Conservation (phyloP, 179 eudicot species). For the Amaranthus tricolor region DNA sequence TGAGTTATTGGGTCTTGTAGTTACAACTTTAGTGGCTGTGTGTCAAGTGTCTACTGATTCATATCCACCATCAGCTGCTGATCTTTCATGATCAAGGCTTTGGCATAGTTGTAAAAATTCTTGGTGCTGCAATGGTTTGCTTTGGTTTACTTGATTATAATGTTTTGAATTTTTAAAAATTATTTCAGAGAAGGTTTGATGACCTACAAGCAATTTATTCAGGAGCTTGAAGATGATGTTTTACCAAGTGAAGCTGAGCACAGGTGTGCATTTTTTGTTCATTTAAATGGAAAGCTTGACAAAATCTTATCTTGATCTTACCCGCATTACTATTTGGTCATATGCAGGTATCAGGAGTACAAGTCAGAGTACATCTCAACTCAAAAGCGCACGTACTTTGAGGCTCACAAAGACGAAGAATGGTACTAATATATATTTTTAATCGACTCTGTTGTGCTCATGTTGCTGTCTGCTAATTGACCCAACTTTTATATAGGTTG, state of each 20-base stretch:
- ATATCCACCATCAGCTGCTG: no score
- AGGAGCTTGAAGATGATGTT: slow-evolving; percentile 99
- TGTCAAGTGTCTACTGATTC: no score
- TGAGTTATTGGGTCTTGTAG: no score
- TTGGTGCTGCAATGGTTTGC: no score
- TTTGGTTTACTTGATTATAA: neutral
- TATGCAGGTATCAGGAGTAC: slow-evolving; percentile 84
- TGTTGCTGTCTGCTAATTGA: slow-evolving; percentile 2
- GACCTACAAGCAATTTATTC: slow-evolving; percentile 99
- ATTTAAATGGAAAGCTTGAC: neutral
- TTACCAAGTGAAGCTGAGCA: slow-evolving; percentile 96
- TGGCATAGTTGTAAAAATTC: no score
- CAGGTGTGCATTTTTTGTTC: slow-evolving; percentile 44
- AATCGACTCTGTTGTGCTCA: neutral
- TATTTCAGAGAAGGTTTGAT: slow-evolving; percentile 82
- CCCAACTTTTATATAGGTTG: slow-evolving; percentile 48
- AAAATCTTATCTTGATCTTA: neutral
- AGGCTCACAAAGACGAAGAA: slow-evolving; percentile 92
- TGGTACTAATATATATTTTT: slow-evolving; percentile 47
- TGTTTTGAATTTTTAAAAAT: neutral
- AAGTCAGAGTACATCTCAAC: slow-evolving; percentile 87
- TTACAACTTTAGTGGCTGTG: no score
- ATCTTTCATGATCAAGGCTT: no score
- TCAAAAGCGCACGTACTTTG: slow-evolving; percentile 84
- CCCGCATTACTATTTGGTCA: neutral